These are phyloP conservation scores for Alternaria solani DNA, from an alignment of 2,329 filamentous ascomycete genomes.

Conservation along the genomic window DNA sequence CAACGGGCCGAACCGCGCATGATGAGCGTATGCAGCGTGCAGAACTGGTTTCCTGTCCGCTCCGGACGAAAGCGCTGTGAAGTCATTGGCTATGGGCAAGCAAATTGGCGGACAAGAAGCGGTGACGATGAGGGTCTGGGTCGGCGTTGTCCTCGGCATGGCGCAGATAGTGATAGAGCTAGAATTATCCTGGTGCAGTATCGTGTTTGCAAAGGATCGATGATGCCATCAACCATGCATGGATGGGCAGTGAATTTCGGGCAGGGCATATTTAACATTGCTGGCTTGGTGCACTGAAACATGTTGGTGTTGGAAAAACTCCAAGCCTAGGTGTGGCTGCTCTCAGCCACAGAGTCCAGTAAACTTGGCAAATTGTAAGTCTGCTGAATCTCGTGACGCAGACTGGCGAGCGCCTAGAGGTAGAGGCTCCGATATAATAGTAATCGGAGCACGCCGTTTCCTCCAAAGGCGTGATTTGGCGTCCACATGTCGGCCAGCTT, in stretches of 20 bases:
- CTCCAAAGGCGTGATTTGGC: neutral
- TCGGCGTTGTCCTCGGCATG: conserved; percentile 9
- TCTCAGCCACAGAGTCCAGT: neutral
- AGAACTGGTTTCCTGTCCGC: neutral
- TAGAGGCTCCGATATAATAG: neutral
- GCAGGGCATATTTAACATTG: neutral
- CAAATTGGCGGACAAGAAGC: neutral
- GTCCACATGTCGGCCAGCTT: neutral
- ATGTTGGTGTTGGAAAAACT: neutral
- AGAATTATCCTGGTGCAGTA: conserved; percentile 5
- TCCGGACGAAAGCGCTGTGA: neutral
- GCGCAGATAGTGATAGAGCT: neutral
- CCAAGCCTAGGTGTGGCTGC: neutral
- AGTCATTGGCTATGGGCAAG: neutral
- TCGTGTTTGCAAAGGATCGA: conserved; percentile 5
- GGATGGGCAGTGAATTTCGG: neutral
- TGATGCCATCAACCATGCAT: neutral
- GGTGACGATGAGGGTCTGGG: conserved; percentile 8
- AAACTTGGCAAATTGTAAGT: neutral
- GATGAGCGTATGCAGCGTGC: conserved; percentile 3
- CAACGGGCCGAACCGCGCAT: conserved; percentile 7
- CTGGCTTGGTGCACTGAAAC: neutral
- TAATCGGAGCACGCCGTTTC: neutral
- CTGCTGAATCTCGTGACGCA: neutral
- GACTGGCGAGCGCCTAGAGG: neutral